Percentiles rank a stretch among this genome's conserved stretches.
phyloP scores from a whole-genome alignment of 257 asterid species.

The Craterostigma plantagineum region DNA sequence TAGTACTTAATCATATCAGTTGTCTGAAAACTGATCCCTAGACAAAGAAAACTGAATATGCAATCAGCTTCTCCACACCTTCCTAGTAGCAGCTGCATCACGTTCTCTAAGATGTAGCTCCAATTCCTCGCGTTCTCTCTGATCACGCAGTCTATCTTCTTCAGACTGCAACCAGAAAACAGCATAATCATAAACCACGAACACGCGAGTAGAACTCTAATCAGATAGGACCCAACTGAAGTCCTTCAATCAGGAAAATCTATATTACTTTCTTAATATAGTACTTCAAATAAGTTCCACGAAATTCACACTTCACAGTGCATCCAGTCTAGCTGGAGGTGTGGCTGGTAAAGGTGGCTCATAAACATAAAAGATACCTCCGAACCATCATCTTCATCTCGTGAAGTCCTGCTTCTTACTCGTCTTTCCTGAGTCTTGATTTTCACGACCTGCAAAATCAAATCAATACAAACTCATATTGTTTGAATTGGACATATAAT shows the following conservation, averaged over 20 bases:
- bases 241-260: no score
- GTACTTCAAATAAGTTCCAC: no score
- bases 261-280: no score
- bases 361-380: constrained; percentile 30
- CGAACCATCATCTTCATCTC: constrained; percentile 48
- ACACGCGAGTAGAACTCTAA: no score
- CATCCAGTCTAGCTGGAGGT: no score
- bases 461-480: constrained; percentile 12
- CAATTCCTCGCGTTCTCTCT: constrained; percentile 77
- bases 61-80: constrained; percentile 20
- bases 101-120: constrained; percentile 65
- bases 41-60: no score
- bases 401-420: constrained; percentile 37
- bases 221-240: no score
- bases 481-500: no score
- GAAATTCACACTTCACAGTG: no score
- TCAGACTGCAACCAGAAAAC: constrained; percentile 50
- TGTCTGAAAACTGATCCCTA: no score
- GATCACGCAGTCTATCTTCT: constrained; percentile 78
- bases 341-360: background rate
- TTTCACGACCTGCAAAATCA: constrained; percentile 26
- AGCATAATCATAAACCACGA: background rate
- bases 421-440: constrained; percentile 29
- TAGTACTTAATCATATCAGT: no score
- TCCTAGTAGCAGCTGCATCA: constrained; percentile 84